phyloP scores from a whole-genome alignment of 257 asterid genomes.

The Capsicum chinense region DNA sequence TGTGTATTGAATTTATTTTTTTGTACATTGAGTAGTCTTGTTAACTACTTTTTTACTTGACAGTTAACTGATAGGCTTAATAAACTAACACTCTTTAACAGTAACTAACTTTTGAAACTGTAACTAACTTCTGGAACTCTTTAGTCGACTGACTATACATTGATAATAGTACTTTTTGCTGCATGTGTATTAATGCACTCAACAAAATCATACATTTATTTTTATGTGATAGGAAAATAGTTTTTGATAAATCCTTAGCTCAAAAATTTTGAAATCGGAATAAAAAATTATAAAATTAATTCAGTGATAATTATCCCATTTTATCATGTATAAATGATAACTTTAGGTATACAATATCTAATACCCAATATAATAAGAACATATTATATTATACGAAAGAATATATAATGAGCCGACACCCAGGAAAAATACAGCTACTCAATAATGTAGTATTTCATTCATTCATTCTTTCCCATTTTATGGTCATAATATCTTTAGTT shows the following conservation, averaged over 20 bases:
- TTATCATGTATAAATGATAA: not conserved
- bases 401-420: conserved; percentile 1
- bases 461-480: not conserved
- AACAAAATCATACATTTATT: too few relatives aligned
- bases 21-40: too few relatives aligned
- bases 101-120: too few relatives aligned
- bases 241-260: not conserved
- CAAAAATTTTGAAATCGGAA: not conserved
- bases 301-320: not conserved
- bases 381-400: not conserved
- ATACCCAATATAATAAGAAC: not conserved
- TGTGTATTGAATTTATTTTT: too few relatives aligned
- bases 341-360: not conserved
- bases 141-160: too few relatives aligned
- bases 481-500: not conserved
- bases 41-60: too few relatives aligned
- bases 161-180: too few relatives aligned
- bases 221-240: too few relatives aligned
- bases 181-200: too few relatives aligned
- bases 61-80: too few relatives aligned
- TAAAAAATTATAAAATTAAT: not conserved
- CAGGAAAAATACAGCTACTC: not conserved
- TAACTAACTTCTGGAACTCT: too few relatives aligned
- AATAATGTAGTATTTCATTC: not conserved
- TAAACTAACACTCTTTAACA: too few relatives aligned